Conservation (phyloP, 1,284 basidiomycete genomes). For the Papiliotrema nemorosa region DNA sequence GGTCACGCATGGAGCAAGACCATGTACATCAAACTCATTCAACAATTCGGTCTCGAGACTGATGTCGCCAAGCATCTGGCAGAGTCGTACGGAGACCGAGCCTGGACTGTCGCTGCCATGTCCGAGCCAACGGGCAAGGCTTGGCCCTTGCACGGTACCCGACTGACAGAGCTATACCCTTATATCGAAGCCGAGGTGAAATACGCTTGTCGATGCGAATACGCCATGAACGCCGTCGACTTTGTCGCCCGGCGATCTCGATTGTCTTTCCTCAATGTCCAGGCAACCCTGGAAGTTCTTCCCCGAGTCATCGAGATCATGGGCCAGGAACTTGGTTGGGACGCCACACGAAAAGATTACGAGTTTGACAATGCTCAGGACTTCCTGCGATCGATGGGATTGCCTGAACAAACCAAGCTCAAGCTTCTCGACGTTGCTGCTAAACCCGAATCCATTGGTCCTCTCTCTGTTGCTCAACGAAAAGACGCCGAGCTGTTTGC, state of each 20-base stretch:
- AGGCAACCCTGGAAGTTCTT: constrained; percentile 77
- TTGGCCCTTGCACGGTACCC: constrained; percentile 82
- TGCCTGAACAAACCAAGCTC: constrained; percentile 51
- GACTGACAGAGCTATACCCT: constrained; percentile 73
- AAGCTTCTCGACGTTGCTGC: constrained; percentile 42
- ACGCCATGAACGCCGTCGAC: constrained; percentile 84
- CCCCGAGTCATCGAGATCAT: constrained; percentile 89
- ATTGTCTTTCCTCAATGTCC: constrained; percentile 87
- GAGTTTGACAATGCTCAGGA: constrained; percentile 62
- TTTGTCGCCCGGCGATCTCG: constrained; percentile 88
- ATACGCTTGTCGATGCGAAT: constrained; percentile 87
- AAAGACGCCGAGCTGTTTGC: constrained; percentile 52
- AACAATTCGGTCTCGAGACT: constrained; percentile 85
- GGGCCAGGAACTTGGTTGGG: constrained; percentile 81
- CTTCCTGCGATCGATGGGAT: constrained; percentile 74
- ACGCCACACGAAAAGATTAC: constrained; percentile 55
- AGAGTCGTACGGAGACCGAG: constrained; percentile 87
- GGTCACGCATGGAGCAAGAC: constrained; percentile 91
- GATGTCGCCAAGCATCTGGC: constrained; percentile 91
- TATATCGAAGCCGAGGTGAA: constrained; percentile 93
- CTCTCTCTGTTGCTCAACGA: constrained; percentile 33
- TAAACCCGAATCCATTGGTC: constrained; percentile 28
- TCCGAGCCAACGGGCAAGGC: constrained; percentile 63
- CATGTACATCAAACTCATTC: constrained; percentile 96
- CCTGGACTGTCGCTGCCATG: constrained; percentile 87